phyloP scores from a whole-genome alignment of 2,329 filamentous ascomycete species.

The Teratosphaeria nubilosa region DNA sequence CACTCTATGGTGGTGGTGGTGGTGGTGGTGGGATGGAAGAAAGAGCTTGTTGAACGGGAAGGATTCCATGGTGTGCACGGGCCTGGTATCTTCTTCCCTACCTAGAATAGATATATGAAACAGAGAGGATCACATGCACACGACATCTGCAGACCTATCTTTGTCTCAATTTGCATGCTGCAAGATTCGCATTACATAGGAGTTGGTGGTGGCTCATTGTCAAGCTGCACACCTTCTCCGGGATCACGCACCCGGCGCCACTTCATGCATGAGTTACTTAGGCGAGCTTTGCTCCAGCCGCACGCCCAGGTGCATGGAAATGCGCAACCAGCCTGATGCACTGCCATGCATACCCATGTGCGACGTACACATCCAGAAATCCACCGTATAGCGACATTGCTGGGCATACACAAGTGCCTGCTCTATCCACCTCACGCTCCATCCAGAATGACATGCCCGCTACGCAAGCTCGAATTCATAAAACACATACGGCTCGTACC shows the following conservation, averaged over 20 bases:
- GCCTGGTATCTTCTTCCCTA: too few species aligned
- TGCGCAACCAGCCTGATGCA: not conserved
- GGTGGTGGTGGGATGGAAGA: not conserved
- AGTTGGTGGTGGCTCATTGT: not conserved
- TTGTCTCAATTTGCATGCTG: not conserved
- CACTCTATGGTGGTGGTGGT: too few species aligned
- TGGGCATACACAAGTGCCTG: not conserved
- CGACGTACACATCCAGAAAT: not conserved
- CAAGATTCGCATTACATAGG: too few species aligned
- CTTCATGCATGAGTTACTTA: not conserved
- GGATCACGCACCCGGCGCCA: not conserved
- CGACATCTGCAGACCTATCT: not conserved
- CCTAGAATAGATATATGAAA: too few species aligned
- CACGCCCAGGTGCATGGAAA: not conserved
- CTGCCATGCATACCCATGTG: not conserved
- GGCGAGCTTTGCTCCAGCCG: not conserved
- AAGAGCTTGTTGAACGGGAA: too few species aligned
- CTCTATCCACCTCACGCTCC: not conserved
- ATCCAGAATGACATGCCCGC: not conserved
- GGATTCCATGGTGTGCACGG: too few species aligned
- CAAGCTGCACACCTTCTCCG: not conserved
- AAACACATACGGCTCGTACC: constrained; percentile 95
- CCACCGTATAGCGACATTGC: too few species aligned
- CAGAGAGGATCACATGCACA: not conserved
- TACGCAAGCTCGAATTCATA: constrained; percentile 79